Base-by-base conservation (phyloP, 192 early-diverging fungal species). In the Coemansia sp. region DNA sequence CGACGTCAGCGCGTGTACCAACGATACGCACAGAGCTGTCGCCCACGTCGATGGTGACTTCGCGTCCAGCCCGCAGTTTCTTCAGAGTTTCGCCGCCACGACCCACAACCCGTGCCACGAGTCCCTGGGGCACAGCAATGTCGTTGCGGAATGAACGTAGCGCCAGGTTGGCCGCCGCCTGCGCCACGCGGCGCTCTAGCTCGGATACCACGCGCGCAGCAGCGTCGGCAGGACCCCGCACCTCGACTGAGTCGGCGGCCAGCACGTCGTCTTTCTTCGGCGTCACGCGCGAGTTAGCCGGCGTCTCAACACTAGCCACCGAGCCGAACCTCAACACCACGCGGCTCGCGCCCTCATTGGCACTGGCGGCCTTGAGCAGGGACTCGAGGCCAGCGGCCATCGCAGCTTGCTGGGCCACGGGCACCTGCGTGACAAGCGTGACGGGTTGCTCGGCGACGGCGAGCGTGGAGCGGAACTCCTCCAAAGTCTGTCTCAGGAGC, bases 51-150 rank as follows among this genome's bases (percentile, higher is more conserved):
- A 93, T 83, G 39, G 81, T 86, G 53, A 99, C 92, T 66, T 88
- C 87, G 67, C 89, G 87, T 73, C 91, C 89, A 16, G 90, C 88
- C 67, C 89, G 93, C 40, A 97, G 69, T 55, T 89, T 88, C 72
- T 89, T 92, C 62, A 99, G 88, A 68, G 89, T 87, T 68, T 89
- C 90, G 70, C 95, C 95, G 31, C 89, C 90, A 72, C 94, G 93
- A n/a, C 97, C 97, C 70, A 98, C 95, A 29, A 99, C 85, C 74
- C 89, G 92, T 31, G 87, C 85, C 70, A 85, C 89, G 68, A 80
- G 86, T 60, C 69, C 75, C 27, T 87, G 85, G 38, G 96, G 93
- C 31, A 98, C 89, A 13, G 84, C 74, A 53, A 98, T 81, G 52
- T 91, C 90, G 43, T 86, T 75, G 18, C 87, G 83, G 68, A 91